These are phyloP conservation scores for Lachnellula willkommii DNA, from an alignment of 2,329 filamentous ascomycete species.

Conservation along the genomic window DNA sequence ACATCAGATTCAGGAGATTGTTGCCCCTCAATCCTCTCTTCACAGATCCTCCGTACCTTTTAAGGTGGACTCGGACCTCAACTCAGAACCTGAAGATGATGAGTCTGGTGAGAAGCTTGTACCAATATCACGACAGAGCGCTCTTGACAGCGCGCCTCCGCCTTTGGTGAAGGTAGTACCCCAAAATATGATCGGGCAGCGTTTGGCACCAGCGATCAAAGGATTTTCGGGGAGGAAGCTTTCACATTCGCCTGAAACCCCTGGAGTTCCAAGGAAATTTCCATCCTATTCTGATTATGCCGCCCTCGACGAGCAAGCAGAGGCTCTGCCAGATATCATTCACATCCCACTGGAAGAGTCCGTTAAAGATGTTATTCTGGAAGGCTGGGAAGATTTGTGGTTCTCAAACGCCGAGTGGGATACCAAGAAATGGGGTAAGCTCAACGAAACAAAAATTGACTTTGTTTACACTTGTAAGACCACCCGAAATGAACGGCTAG, in stretches of 20 bases:
- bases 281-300: constrained; percentile 12
- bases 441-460: constrained; percentile 38
- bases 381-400: constrained; percentile 41
- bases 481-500: background rate
- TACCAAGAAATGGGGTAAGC: constrained; percentile 27
- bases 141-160: background rate
- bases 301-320: constrained; percentile 11
- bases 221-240: background rate
- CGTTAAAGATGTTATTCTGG: constrained; percentile 33
- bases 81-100: background rate
- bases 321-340: constrained; percentile 36
- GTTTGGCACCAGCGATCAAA: constrained; percentile 2
- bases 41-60: too few relatives aligned
- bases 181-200: constrained; percentile 10
- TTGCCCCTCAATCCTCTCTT: too few relatives aligned
- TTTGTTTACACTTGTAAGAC: constrained; percentile 38
- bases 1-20: too few relatives aligned
- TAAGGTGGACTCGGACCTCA: too few relatives aligned
- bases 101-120: background rate
- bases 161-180: constrained; percentile 5
- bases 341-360: constrained; percentile 37
- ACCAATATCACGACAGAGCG: background rate
- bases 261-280: constrained; percentile 1
- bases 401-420: constrained; percentile 34
- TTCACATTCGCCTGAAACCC: background rate